phyloP scores from a whole-genome alignment of 2,329 filamentous ascomycete genomes.

The Zymoseptoria passerinii region DNA sequence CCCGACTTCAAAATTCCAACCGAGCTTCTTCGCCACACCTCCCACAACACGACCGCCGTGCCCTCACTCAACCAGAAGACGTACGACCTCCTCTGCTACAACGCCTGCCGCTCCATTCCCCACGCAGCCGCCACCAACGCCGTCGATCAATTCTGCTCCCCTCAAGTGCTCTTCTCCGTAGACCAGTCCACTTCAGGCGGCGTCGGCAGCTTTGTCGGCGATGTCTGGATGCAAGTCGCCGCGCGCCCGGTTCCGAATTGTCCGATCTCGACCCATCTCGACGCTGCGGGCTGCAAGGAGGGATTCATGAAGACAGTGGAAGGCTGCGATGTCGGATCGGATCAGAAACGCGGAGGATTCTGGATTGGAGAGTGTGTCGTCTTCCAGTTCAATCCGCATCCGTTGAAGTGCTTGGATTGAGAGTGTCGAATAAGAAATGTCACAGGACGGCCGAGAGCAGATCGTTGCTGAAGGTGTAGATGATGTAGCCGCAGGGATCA shows the following conservation, averaged over 20 bases:
- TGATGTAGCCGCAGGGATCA: too few relatives aligned
- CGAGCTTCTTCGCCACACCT: neutral
- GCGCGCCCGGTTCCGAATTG: neutral
- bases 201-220: neutral
- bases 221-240: neutral
- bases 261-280: neutral
- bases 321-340: neutral
- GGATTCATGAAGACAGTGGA: neutral
- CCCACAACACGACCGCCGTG: neutral
- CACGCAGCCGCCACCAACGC: neutral
- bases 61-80: neutral
- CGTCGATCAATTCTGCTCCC: neutral
- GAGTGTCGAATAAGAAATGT: neutral
- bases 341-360: neutral
- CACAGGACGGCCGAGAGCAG: neutral
- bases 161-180: neutral
- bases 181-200: neutral
- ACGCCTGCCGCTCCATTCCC: neutral
- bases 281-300: neutral
- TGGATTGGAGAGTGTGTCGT: neutral
- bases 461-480: too few relatives aligned
- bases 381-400: neutral
- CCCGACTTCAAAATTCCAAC: neutral
- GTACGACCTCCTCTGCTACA: neutral
- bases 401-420: neutral